Conservation (phyloP, 208 protist genomes). For the Crithidia expoeki region DNA sequence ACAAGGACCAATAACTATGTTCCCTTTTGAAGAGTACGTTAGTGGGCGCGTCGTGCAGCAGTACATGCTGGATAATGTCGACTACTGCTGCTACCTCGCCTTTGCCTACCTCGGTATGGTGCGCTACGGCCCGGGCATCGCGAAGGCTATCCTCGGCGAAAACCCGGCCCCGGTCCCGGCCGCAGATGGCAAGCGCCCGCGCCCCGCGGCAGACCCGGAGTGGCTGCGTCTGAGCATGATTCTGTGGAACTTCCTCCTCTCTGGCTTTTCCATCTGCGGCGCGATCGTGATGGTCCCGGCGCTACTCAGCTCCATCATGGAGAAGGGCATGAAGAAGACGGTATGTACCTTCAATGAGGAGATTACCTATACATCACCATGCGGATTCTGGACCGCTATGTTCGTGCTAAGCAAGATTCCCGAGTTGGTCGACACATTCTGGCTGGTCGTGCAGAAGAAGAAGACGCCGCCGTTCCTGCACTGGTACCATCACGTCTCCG, state of each 20-base stretch:
- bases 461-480: slow-evolving; percentile 86
- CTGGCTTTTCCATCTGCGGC: slow-evolving; percentile 78
- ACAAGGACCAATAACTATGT: slow-evolving; percentile 25
- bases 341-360: slow-evolving; percentile 59
- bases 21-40: slow-evolving; percentile 46
- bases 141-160: slow-evolving; percentile 45
- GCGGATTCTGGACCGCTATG: slow-evolving; percentile 67
- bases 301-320: slow-evolving; percentile 32
- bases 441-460: slow-evolving; percentile 81
- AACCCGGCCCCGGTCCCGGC: slow-evolving; percentile 33
- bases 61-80: slow-evolving; percentile 43
- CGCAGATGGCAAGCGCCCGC: slow-evolving; percentile 30
- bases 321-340: slow-evolving; percentile 50
- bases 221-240: slow-evolving; percentile 69
- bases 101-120: slow-evolving; percentile 54
- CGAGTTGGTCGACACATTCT: slow-evolving; percentile 87
- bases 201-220: slow-evolving; percentile 37
- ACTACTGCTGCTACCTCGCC: slow-evolving; percentile 47
- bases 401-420: slow-evolving; percentile 86
- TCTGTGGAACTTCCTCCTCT: slow-evolving; percentile 89
- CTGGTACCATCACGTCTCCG: slow-evolving; percentile 95
- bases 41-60: slow-evolving; percentile 32
- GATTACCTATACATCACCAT: slow-evolving; percentile 49
- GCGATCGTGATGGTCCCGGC: slow-evolving; percentile 64
- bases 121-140: slow-evolving; percentile 51